Evolutionary conservation across 2,329 filamentous ascomycete species (phyloP).

Genomic region (Clonostachys rhizophaga): DNA sequence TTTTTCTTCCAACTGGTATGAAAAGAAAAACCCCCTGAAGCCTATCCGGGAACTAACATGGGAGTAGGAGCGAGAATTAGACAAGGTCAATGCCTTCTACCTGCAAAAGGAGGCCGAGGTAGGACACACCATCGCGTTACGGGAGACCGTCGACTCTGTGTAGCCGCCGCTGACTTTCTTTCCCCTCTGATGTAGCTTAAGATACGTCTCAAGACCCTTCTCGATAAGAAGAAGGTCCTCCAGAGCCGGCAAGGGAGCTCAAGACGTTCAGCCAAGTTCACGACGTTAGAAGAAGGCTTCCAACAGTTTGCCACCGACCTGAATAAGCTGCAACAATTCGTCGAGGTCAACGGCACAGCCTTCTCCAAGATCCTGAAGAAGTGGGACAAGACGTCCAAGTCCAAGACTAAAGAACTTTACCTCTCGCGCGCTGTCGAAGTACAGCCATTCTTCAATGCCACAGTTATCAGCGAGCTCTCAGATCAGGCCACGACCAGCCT

Average conservation of each 20-base stretch:
- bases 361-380: conserved; percentile 99
- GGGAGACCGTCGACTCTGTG: too few relatives aligned
- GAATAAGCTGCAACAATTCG: conserved; percentile 97
- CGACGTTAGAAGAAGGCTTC: conserved; percentile 92
- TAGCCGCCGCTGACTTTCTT: too few relatives aligned
- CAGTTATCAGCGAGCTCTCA: conserved; percentile 93
- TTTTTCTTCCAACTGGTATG: conserved; percentile 97
- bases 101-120: conserved; percentile 97
- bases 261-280: conserved; percentile 87
- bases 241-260: conserved; percentile 78
- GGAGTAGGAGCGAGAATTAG: conserved; percentile 84
- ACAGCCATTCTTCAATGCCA: conserved; percentile 95
- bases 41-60: conserved; percentile 25
- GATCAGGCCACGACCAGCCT: conserved; percentile 96
- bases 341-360: conserved; percentile 95
- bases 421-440: conserved; percentile 94
- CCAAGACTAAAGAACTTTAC: conserved; percentile 95
- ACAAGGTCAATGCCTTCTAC: conserved; percentile 98
- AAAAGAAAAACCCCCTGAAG: not conserved
- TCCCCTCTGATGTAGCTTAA: conserved; percentile 61
- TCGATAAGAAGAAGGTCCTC: conserved; percentile 92
- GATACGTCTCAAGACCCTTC: conserved; percentile 81
- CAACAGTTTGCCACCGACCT: conserved; percentile 95
- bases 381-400: conserved; percentile 99
- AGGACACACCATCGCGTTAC: conserved; percentile 19